Evolutionary conservation across 2,329 filamentous ascomycete species (phyloP).

Genomic region (Botrytis medusae): DNA sequence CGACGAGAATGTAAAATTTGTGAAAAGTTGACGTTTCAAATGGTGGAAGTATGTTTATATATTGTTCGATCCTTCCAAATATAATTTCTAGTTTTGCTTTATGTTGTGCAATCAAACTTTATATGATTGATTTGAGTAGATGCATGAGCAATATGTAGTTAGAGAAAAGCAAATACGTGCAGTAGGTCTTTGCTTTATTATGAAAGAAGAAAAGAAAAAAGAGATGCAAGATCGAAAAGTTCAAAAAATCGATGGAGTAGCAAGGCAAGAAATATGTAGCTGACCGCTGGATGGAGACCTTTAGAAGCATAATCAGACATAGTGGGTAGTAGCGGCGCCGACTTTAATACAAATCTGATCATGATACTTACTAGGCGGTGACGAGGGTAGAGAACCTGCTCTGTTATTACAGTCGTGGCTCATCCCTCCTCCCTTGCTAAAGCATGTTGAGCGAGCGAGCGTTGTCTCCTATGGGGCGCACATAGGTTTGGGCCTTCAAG

Average conservation of each 20-base stretch:
- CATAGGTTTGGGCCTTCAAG: conserved; percentile 21
- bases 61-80: conserved; percentile 14
- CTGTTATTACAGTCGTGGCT: conserved; percentile 21
- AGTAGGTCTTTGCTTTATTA: conserved; percentile 13
- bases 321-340: conserved; percentile 12
- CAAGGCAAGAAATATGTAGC: conserved; percentile 20
- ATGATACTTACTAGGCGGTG: conserved; percentile 11
- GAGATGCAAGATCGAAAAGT: neutral
- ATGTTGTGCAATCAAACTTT: conserved; percentile 22
- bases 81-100: neutral
- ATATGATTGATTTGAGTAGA: conserved; percentile 18
- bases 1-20: conserved; percentile 6
- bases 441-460: conserved; percentile 21
- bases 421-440: conserved; percentile 23
- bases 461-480: conserved; percentile 21
- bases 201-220: conserved; percentile 17
- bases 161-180: conserved; percentile 17
- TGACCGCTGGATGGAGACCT: conserved; percentile 23
- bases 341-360: conserved; percentile 20
- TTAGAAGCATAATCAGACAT: conserved; percentile 5
- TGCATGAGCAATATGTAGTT: conserved; percentile 10
- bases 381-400: conserved; percentile 21
- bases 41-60: conserved; percentile 11
- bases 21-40: neutral
- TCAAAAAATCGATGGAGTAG: conserved; percentile 4